Base-by-base conservation (phyloP, 1,284 basidiomycete species). In the Polyporus tsugae region DNA sequence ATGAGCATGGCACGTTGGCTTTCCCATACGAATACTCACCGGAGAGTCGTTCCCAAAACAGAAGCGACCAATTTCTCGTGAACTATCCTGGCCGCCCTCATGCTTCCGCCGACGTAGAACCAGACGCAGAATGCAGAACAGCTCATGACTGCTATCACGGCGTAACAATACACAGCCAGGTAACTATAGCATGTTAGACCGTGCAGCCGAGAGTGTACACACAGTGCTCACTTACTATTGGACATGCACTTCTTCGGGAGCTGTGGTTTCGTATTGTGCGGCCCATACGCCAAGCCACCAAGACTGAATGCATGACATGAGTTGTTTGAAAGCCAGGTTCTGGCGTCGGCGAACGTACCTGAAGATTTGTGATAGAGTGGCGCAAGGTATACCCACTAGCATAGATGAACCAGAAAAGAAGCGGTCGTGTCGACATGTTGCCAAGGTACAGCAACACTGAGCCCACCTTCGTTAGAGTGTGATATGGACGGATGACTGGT, bases 1-100 rank as follows among this genome's bases (percentile, higher is more conserved):
- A 53, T 35, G n/a, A 82, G 49, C 49, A 39, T 82, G 22, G 1
- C 2, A 42, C 9, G 15, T 15, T 19, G 2, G 11, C 35, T 22
- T 39, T 42, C 58, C 46, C 82, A 35, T 42, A 11, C 22, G 33
- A 44, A 42, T 7, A 25, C 68, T 52, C 60, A 82, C 77, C 87
- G 81, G 66, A 89, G 77, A 7, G 87, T 89, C 0, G 89, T 85
- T 2, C 85, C 85, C 17, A 91, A 82, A 17, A 92, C 82, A 9
- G 85, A 82, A 29, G 84, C 76, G n/a, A 92, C 78, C 29, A 94
- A 84, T 55, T 79, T 78, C 53, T 79, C 75, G 73, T 93, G 92
- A 9, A 93, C 84, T 22, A 77, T 78, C 64, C 83, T 81, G 2
- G 89, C 89, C 2, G 91, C 91, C 57, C 83, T 81, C 73, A 81